Conservation (phyloP, 2,329 filamentous ascomycete genomes). For the Penicillium sclerotiorum region DNA sequence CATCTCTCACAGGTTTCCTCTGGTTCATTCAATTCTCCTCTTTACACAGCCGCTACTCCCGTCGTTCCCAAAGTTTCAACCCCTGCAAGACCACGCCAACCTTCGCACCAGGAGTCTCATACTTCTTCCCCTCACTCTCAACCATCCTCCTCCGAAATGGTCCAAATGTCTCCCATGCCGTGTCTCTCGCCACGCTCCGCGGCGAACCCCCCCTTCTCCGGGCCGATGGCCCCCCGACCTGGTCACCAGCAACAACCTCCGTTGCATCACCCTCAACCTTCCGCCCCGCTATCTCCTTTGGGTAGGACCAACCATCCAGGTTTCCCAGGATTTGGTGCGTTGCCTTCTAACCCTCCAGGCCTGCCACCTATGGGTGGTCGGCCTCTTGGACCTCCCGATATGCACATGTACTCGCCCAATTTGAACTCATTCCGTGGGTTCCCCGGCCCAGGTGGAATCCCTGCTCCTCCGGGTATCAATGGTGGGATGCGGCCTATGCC, state of each 20-base stretch:
- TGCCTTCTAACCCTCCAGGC: slow-evolving; percentile 58
- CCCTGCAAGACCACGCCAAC: slow-evolving; percentile 73
- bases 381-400: slow-evolving; percentile 50
- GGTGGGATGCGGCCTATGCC: slow-evolving; percentile 62
- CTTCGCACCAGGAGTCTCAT: slow-evolving; percentile 76
- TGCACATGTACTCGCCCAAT: slow-evolving; percentile 58
- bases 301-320: slow-evolving; percentile 60
- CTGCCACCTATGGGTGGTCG: slow-evolving; percentile 55
- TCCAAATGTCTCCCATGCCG: slow-evolving; percentile 62
- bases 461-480: slow-evolving; percentile 60
- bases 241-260: slow-evolving; percentile 51
- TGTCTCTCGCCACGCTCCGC: slow-evolving; percentile 61
- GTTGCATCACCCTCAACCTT: slow-evolving; percentile 61
- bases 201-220: slow-evolving; percentile 68
- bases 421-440: slow-evolving; percentile 60
- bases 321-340: slow-evolving; percentile 55
- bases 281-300: slow-evolving; percentile 66
- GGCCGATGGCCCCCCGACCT: slow-evolving; percentile 19
- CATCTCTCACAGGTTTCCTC: slow-evolving; percentile 56
- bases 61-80: slow-evolving; percentile 80
- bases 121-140: slow-evolving; percentile 65
- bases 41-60: slow-evolving; percentile 76
- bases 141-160: slow-evolving; percentile 55
- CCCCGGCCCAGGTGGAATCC: slow-evolving; percentile 56
- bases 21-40: slow-evolving; percentile 69